Percentiles rank a stretch among this genome's conserved stretches.
Evolutionary conservation across 2,329 filamentous ascomycete genomes (phyloP).

Genomic region (Metarhizium guizhouense): DNA sequence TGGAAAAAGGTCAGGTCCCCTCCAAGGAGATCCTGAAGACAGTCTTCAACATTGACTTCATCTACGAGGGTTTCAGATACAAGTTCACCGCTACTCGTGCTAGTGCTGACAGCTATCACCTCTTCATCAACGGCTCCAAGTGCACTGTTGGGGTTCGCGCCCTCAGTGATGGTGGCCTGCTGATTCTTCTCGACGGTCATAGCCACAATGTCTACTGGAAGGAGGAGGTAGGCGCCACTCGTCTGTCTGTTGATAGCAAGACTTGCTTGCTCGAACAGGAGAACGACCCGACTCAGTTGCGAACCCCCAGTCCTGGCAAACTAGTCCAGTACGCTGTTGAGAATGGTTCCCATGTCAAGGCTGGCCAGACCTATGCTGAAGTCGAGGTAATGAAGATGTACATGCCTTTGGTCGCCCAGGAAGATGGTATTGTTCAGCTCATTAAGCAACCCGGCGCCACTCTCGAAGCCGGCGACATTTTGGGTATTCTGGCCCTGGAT

Average conservation of each 20-base stretch:
- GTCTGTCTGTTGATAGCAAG: constrained; percentile 94
- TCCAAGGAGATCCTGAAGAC: constrained; percentile 96
- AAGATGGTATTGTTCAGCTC: constrained; percentile 92
- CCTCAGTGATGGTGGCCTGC: constrained; percentile 84
- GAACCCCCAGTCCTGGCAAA: constrained; percentile 91
- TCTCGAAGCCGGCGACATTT: constrained; percentile 92
- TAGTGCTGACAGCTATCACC: constrained; percentile 85
- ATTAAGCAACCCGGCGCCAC: constrained; percentile 99
- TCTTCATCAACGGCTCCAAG: constrained; percentile 98
- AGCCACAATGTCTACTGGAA: constrained; percentile 99
- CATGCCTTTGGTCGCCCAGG: constrained; percentile 92
- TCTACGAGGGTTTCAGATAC: constrained; percentile 93
- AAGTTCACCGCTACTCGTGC: constrained; percentile 97
- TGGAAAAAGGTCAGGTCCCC: constrained; percentile 96
- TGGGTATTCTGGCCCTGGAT: constrained; percentile 93
- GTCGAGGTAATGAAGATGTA: constrained; percentile 99
- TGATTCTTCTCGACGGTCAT: constrained; percentile 82
- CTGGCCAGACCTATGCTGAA: constrained; percentile 89
- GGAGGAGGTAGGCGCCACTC: constrained; percentile 92
- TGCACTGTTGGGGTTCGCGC: constrained; percentile 88
- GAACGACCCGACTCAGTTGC: constrained; percentile 95
- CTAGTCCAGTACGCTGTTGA: constrained; percentile 96
- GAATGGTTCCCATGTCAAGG: constrained; percentile 85
- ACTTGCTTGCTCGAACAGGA: constrained; percentile 96
- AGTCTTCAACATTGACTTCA: constrained; percentile 95